phyloP scores from a whole-genome alignment of 2,329 filamentous ascomycete species.

The Nakataea oryzae region DNA sequence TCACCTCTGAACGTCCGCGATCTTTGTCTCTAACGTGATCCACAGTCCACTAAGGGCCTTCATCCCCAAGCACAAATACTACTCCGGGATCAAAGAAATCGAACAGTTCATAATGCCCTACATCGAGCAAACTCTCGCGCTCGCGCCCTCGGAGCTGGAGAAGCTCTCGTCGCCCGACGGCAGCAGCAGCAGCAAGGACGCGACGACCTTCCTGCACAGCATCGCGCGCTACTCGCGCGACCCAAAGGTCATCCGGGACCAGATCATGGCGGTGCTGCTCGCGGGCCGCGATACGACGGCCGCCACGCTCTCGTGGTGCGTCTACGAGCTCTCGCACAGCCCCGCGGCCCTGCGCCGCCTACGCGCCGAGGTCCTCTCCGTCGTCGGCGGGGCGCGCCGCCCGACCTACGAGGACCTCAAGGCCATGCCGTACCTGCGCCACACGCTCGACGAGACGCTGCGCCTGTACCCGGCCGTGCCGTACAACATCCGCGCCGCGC shows the following conservation, averaged over 20 bases:
- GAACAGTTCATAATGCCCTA: slow-evolving; percentile 61
- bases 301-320: slow-evolving; percentile 27
- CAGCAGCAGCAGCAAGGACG: slow-evolving; percentile 23
- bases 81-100: slow-evolving; percentile 51
- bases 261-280: slow-evolving; percentile 62
- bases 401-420: slow-evolving; percentile 38
- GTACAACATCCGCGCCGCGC: slow-evolving; percentile 16
- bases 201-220: slow-evolving; percentile 70
- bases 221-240: slow-evolving; percentile 59
- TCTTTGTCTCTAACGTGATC: slow-evolving; percentile 16
- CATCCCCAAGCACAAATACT: slow-evolving; percentile 49
- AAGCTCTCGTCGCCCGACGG: slow-evolving; percentile 56
- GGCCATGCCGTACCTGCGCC: slow-evolving; percentile 37
- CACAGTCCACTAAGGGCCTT: slow-evolving; percentile 45
- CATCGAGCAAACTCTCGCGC: slow-evolving; percentile 53
- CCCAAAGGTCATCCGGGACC: slow-evolving; percentile 58
- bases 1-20: background rate
- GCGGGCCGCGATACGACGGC: slow-evolving; percentile 57
- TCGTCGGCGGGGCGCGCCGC: slow-evolving; percentile 15
- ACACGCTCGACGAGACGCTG: slow-evolving; percentile 27
- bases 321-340: slow-evolving; percentile 24
- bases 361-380: slow-evolving; percentile 20
- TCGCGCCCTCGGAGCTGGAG: slow-evolving; percentile 56
- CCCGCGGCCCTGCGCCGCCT: slow-evolving; percentile 25
- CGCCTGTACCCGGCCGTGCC: slow-evolving; percentile 17